phyloP scores from a whole-genome alignment of 768 basidiomycete species.

The Tulasnella calospora region DNA sequence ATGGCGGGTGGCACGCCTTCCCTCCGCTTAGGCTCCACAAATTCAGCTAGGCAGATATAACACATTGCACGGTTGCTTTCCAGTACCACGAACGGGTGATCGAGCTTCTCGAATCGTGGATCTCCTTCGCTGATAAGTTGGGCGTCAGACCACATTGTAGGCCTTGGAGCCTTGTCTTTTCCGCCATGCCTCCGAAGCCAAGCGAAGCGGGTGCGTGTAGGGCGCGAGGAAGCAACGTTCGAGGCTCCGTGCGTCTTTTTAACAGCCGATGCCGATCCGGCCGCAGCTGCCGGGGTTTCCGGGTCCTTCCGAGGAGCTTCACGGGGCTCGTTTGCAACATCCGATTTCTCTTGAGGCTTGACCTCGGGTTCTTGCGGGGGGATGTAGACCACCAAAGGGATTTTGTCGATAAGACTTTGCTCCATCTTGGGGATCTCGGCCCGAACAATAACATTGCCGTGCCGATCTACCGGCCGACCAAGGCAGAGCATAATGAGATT shows the following conservation, averaged over 20 bases:
- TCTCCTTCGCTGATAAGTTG: constrained; percentile 51
- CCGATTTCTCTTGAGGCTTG: constrained; percentile 36
- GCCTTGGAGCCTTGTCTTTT: not conserved
- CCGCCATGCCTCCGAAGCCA: not conserved
- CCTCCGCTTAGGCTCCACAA: constrained; percentile 56
- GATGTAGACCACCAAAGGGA: constrained; percentile 81
- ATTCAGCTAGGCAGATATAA: constrained; percentile 80
- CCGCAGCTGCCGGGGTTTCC: too few relatives aligned
- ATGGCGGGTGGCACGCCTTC: not conserved
- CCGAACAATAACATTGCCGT: constrained; percentile 56
- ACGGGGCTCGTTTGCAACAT: constrained; percentile 39
- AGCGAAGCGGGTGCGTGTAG: not conserved
- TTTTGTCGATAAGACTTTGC: constrained; percentile 64
- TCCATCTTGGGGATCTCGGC: constrained; percentile 74
- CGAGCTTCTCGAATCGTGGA: constrained; percentile 68
- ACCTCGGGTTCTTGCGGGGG: constrained; percentile 2
- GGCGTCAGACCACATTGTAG: not conserved
- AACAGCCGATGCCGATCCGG: too few relatives aligned
- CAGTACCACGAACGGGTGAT: constrained; percentile 75
- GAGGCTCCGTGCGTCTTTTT: too few relatives aligned
- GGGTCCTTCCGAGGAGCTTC: not conserved
- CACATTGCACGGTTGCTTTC: constrained; percentile 80
- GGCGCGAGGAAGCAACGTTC: not conserved
- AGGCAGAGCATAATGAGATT: constrained; percentile 73
- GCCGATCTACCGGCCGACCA: constrained; percentile 63